Evolutionary conservation across 805 yeast genomes (phyloP).

Genomic region (Wickerhamomyces chaumierensis): DNA sequence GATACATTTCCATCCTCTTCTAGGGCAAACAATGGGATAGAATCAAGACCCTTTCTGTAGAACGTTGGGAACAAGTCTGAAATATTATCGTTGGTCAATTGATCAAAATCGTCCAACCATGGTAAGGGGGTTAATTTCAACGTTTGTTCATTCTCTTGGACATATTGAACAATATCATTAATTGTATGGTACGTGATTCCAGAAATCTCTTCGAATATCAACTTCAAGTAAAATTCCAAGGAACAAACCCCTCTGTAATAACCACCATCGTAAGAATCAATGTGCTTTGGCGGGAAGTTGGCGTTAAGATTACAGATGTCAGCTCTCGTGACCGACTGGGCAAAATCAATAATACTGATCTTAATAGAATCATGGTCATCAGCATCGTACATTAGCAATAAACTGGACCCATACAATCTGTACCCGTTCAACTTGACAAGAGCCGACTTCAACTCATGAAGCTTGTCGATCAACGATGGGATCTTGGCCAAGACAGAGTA

Average conservation of each 20-base stretch:
- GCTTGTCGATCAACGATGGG: constrained; percentile 49
- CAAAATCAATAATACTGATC: constrained; percentile 89
- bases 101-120: constrained; percentile 29
- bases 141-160: constrained; percentile 12
- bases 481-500: constrained; percentile 55
- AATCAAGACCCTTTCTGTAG: constrained; percentile 8
- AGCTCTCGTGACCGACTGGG: constrained; percentile 74
- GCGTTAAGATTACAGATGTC: constrained; percentile 27
- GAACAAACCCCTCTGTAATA: constrained; percentile 73
- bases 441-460: constrained; percentile 46
- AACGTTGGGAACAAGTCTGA: constrained; percentile 15
- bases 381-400: constrained; percentile 85
- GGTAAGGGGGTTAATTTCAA: constrained; percentile 18
- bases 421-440: constrained; percentile 56
- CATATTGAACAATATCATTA: constrained; percentile 11
- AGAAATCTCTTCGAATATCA: constrained; percentile 46
- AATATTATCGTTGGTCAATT: constrained; percentile 21
- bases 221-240: constrained; percentile 54
- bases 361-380: constrained; percentile 21
- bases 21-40: constrained; percentile 16
- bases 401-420: constrained; percentile 84
- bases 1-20: constrained; percentile 19
- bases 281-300: constrained; percentile 66
- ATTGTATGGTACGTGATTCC: constrained; percentile 24
- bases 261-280: constrained; percentile 62